Evolutionary conservation across 331 rosid genomes (phyloP).

Genomic region (Rhamnella rubrinervis): DNA sequence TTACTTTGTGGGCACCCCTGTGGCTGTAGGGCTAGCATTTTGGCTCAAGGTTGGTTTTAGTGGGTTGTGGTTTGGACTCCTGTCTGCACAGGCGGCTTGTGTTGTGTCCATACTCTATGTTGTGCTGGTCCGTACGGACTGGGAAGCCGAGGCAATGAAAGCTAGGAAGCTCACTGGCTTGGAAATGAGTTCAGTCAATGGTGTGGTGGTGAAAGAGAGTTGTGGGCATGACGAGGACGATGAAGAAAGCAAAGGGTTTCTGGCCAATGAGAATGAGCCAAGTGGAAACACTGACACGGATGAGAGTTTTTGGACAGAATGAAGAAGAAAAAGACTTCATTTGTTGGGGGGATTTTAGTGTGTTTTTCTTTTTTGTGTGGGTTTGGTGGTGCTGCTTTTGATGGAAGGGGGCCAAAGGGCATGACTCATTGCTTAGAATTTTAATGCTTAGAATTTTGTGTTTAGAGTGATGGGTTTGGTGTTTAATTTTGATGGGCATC

Average conservation of each 20-base stretch:
- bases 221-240: neutral
- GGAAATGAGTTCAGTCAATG: constrained; percentile 46
- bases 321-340: too few relatives aligned
- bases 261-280: constrained; percentile 15
- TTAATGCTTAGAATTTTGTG: neutral
- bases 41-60: constrained; percentile 67
- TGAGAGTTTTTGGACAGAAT: constrained; percentile 31
- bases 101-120: constrained; percentile 67
- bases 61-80: constrained; percentile 94
- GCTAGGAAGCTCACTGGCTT: constrained; percentile 58
- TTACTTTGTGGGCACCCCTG: constrained; percentile 81
- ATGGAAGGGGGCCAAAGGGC: neutral
- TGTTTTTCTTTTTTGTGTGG: constrained; percentile 14
- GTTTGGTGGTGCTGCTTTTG: constrained; percentile 4
- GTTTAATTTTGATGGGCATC: neutral
- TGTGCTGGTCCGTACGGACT: constrained; percentile 60
- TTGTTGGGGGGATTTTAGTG: too few relatives aligned
- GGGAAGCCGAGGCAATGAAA: constrained; percentile 86
- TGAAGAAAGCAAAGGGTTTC: constrained; percentile 41
- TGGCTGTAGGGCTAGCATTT: constrained; percentile 77
- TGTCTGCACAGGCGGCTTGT: constrained; percentile 82
- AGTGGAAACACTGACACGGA: constrained; percentile 20
- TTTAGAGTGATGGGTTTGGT: neutral
- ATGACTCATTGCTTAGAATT: neutral
- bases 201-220: neutral